Conservation (phyloP, 2,329 filamentous ascomycete species). For the Sarocladiaceae sp. region DNA sequence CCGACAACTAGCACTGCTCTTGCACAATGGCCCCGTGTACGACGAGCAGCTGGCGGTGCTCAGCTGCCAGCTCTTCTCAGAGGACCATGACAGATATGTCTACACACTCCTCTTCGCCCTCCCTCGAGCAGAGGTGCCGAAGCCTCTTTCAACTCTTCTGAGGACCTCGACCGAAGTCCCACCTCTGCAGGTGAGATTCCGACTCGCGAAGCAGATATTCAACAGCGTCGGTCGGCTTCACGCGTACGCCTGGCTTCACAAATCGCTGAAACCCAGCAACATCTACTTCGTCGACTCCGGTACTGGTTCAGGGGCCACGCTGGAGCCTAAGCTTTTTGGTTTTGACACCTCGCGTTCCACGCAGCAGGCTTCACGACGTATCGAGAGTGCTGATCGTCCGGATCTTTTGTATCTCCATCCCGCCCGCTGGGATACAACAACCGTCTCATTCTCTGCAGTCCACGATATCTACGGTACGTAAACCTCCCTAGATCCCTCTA, state of each 20-base stretch:
- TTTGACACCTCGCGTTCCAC: background rate
- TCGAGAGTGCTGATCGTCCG: background rate
- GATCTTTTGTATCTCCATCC: background rate
- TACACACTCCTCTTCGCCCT: too few species aligned
- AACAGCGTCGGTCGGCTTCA: background rate
- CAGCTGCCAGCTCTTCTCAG: too few species aligned
- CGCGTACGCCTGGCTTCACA: background rate
- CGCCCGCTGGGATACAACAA: background rate
- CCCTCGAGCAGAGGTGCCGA: too few species aligned
- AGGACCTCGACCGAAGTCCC: too few species aligned
- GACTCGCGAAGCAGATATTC: background rate
- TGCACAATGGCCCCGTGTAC: too few species aligned
- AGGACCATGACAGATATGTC: too few species aligned
- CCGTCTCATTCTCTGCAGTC: background rate
- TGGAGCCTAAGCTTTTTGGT: background rate
- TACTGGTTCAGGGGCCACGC: background rate
- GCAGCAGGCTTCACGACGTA: background rate
- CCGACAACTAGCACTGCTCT: too few species aligned
- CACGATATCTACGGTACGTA: background rate
- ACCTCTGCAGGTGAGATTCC: background rate
- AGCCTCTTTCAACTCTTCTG: too few species aligned
- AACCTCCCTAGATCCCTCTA: background rate
- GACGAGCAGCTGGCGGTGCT: too few species aligned
- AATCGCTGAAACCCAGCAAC: background rate
- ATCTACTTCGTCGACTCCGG: background rate